Base-by-base conservation (phyloP, 176 grass and related monocot species). In the Zoysia pacifica region DNA sequence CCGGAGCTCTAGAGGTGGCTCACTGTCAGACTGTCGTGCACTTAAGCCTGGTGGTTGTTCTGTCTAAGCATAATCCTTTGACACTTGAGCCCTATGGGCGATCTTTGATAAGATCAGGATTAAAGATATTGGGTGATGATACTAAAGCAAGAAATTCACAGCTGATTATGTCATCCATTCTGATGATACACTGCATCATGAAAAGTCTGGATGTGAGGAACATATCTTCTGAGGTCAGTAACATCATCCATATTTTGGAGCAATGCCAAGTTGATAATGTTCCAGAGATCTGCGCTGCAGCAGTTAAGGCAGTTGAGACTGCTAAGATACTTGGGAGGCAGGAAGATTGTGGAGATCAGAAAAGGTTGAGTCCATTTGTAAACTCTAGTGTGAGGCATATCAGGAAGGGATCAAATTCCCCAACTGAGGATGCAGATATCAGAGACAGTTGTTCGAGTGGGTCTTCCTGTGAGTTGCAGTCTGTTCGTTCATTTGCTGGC, bases 11-110 rank as follows among this genome's bases (percentile, higher is more conserved):
- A 59, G 74, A 83, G 77, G 90, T 90, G 83, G 83, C 70, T 61
- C 53, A 66, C 56, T 79, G 82, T 46, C 79, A 82, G 40, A 92
- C 87, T 63, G 81, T 44, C 66, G 60, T 74, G 3, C 90, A 96
- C 61, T 48, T 96, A 47, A 77, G 48, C 47, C 79, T 96, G 75
- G 85, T 85, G 81, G 59, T 90, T 55, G 87, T 75, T 75, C 85
- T 92, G 7, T 65, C 65, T 9, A 86, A 80, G 13, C 54, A 81
- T 58, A 86, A 90, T 60, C 79, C 67, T 48, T 67, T 86, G 54
- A 80, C 72, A 63, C 78, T 96, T 59, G 93, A 96, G 43, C 84
- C 93, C 63, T 96, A 92, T n/a, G 81, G 82, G 7, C 80, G 90
- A 15, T 90, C 93, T 39, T 81, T 96, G 56, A 72, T 96, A 70